A percentile compares a stretch with the other conserved stretches of the same genome.
phyloP scores from a whole-genome alignment of 768 basidiomycete genomes.

The Suillus subluteus region DNA sequence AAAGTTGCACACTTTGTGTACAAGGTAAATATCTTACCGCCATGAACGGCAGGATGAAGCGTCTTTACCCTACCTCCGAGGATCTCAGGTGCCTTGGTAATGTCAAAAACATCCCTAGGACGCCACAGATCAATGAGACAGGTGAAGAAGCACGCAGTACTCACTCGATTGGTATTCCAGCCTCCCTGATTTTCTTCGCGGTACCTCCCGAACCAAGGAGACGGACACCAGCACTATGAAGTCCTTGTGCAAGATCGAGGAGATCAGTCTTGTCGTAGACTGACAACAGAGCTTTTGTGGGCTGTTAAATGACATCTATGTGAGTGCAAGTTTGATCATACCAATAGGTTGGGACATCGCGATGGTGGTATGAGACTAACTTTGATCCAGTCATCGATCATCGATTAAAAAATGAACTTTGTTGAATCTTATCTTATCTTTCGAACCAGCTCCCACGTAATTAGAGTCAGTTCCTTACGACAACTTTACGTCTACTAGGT shows the following conservation, averaged over 20 bases:
- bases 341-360: conserved; percentile 34
- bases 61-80: conserved; percentile 98
- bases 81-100: conserved; percentile 99
- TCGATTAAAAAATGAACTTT: conserved; percentile 12
- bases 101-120: conserved; percentile 90
- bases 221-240: conserved; percentile 79
- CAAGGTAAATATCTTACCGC: conserved; percentile 57
- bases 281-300: conserved; percentile 75
- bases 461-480: too few species aligned
- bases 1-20: background rate
- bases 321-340: conserved; percentile 17
- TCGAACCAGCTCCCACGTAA: too few species aligned
- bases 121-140: conserved; percentile 13
- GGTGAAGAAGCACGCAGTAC: conserved; percentile 35
- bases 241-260: conserved; percentile 85
- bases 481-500: too few species aligned
- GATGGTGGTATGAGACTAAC: conserved; percentile 12
- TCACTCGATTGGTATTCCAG: conserved; percentile 88
- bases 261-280: conserved; percentile 96
- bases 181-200: conserved; percentile 95
- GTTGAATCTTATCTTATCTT: conserved; percentile 15
- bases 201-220: conserved; percentile 96
- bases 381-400: background rate
- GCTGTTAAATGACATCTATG: conserved; percentile 8
- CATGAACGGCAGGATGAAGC: conserved; percentile 96